phyloP scores from a whole-genome alignment of 2,329 filamentous ascomycete species.

The Fusarium sambucinum region DNA sequence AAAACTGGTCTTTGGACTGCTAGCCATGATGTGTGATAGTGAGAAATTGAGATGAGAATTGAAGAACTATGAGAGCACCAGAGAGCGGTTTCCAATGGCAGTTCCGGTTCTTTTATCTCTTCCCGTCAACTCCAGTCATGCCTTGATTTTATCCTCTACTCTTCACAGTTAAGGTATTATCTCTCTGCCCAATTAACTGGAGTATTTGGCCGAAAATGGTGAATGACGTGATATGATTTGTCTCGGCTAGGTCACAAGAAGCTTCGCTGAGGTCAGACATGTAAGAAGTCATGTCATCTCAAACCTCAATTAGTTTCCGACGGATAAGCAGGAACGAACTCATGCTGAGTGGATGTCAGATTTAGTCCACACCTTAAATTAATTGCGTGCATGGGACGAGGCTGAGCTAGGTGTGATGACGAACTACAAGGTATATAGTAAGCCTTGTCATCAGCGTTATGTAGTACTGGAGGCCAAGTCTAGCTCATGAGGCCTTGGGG shows the following conservation, averaged over 20 bases:
- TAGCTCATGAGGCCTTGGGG: background rate
- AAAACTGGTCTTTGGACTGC: background rate
- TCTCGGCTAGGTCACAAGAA: background rate
- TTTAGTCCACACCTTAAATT: background rate
- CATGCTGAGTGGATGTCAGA: background rate
- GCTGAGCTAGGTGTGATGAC: background rate
- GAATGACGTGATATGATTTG: background rate
- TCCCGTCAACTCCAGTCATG: rapidly evolving
- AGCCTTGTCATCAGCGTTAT: background rate
- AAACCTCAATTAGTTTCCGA: rapidly evolving
- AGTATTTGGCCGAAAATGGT: rapidly evolving
- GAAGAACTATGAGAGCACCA: rapidly evolving
- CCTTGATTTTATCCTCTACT: rapidly evolving
- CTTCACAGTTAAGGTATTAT: rapidly evolving
- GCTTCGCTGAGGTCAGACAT: constrained; percentile 13
- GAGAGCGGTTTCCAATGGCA: rapidly evolving
- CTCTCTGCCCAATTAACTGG: rapidly evolving
- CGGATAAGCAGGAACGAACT: background rate
- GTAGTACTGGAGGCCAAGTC: background rate
- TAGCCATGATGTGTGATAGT: background rate
- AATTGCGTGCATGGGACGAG: background rate
- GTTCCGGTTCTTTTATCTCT: background rate
- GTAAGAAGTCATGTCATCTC: background rate
- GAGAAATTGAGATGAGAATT: rapidly evolving
- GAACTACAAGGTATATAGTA: background rate